Evolutionary conservation across 768 basidiomycete genomes (phyloP).

Genomic region (Termitomyces sp.): DNA sequence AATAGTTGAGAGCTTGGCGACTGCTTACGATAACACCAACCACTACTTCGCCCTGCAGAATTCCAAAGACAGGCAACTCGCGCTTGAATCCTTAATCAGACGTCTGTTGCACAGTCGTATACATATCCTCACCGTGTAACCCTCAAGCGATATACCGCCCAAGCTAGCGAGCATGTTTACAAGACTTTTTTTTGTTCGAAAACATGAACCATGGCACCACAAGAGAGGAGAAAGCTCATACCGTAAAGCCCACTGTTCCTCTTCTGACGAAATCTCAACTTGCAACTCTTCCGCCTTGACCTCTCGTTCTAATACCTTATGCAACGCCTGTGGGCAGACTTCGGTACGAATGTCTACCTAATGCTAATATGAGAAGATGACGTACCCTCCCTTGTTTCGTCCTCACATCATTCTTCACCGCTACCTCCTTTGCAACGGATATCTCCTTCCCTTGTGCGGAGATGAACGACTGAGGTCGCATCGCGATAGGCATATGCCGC

Average conservation of each 20-base stretch:
- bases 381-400: constrained; percentile 57
- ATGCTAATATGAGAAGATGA: neutral
- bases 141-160: constrained; percentile 44
- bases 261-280: constrained; percentile 51
- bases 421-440: constrained; percentile 47
- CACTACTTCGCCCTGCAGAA: constrained; percentile 63
- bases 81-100: constrained; percentile 41
- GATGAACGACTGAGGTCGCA: constrained; percentile 55
- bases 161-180: constrained; percentile 71
- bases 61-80: constrained; percentile 82
- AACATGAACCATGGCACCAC: neutral
- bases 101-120: neutral
- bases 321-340: constrained; percentile 51
- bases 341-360: neutral
- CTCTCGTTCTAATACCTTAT: constrained; percentile 76
- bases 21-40: constrained; percentile 69
- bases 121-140: constrained; percentile 47
- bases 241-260: constrained; percentile 82
- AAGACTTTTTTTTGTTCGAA: constrained; percentile 51
- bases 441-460: constrained; percentile 63
- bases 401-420: constrained; percentile 51
- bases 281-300: constrained; percentile 55
- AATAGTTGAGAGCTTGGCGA: neutral
- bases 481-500: constrained; percentile 44
- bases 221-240: constrained; percentile 26